phyloP scores from a whole-genome alignment of 192 early-diverging fungal genomes.

The Glomus cerebriforme region DNA sequence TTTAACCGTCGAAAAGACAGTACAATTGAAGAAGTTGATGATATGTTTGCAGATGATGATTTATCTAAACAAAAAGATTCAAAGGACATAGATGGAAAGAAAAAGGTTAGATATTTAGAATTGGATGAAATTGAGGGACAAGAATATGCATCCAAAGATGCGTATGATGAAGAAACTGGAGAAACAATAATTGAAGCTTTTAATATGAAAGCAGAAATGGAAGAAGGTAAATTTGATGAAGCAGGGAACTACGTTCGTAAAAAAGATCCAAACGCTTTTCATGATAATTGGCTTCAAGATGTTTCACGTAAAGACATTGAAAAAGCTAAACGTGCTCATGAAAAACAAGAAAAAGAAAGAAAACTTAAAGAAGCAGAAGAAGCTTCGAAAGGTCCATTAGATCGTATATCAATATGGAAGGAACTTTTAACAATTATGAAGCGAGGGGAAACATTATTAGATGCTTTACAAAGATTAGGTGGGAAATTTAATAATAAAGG shows the following conservation, averaged over 20 bases:
- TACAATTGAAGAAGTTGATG: conserved; percentile 47
- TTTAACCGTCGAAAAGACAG: conserved; percentile 39
- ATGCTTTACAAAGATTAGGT: conserved; percentile 60
- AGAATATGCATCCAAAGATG: conserved; percentile 48
- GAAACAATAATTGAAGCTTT: conserved; percentile 71
- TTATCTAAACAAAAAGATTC: conserved; percentile 29
- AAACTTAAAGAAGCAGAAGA: conserved; percentile 52
- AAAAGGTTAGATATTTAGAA: conserved; percentile 30
- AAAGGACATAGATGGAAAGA: conserved; percentile 16
- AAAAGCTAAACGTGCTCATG: conserved; percentile 55
- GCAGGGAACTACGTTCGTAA: conserved; percentile 74
- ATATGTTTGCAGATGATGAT: conserved; percentile 61
- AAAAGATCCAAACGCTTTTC: conserved; percentile 67
- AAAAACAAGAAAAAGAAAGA: conserved; percentile 42
- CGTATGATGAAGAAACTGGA: conserved; percentile 52
- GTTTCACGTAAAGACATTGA: conserved; percentile 61
- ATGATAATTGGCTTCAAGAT: conserved; percentile 71
- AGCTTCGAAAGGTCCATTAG: conserved; percentile 43
- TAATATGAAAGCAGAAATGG: conserved; percentile 75
- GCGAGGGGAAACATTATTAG: conserved; percentile 61
- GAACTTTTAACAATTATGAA: conserved; percentile 59
- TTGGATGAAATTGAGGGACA: conserved; percentile 56
- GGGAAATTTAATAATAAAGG: conserved; percentile 46
- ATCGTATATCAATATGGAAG: conserved; percentile 57
- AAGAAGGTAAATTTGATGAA: conserved; percentile 68